phyloP scores from a whole-genome alignment of 108 stramenopile species.

The Stephanodiscus minutulus region DNA sequence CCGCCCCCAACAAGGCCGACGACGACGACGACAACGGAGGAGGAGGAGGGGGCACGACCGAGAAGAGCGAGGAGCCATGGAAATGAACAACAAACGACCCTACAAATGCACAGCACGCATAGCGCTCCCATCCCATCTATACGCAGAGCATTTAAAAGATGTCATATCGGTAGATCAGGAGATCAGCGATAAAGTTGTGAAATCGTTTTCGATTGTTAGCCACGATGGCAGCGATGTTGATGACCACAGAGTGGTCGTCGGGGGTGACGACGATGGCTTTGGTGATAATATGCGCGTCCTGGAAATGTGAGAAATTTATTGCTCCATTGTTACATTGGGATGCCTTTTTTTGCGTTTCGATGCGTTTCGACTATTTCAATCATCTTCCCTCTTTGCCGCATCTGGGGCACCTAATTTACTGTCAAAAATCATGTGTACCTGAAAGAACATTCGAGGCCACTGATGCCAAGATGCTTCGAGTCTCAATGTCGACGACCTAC shows the following conservation, averaged over 20 bases:
- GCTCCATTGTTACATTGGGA: background rate
- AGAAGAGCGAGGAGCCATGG: too few relatives aligned
- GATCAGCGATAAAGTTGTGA: slow-evolving; percentile 64
- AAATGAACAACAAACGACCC: slow-evolving; percentile 10
- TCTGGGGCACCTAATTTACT: background rate
- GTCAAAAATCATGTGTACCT: background rate
- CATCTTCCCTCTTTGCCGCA: background rate
- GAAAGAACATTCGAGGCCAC: slow-evolving; percentile 63
- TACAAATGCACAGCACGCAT: slow-evolving; percentile 64
- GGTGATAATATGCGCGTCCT: slow-evolving; percentile 14
- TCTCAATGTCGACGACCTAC: slow-evolving; percentile 80
- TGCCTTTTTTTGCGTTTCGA: background rate
- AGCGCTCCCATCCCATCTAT: slow-evolving; percentile 54
- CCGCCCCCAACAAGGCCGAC: too few relatives aligned
- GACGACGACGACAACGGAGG: too few relatives aligned
- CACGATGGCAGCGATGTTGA: background rate
- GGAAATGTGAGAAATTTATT: slow-evolving; percentile 9
- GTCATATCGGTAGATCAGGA: slow-evolving; percentile 74
- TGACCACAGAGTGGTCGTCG: background rate
- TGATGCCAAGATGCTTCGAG: slow-evolving; percentile 85
- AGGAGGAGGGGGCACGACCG: too few relatives aligned
- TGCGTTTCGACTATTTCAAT: background rate
- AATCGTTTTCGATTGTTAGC: slow-evolving; percentile 52
- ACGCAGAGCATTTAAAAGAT: slow-evolving; percentile 60
- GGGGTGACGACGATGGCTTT: background rate